A percentile compares a stretch with the other conserved stretches of the same genome.
Conservation (phyloP, 2,329 filamentous ascomycete species). For the Escovopsis sp. region DNA sequence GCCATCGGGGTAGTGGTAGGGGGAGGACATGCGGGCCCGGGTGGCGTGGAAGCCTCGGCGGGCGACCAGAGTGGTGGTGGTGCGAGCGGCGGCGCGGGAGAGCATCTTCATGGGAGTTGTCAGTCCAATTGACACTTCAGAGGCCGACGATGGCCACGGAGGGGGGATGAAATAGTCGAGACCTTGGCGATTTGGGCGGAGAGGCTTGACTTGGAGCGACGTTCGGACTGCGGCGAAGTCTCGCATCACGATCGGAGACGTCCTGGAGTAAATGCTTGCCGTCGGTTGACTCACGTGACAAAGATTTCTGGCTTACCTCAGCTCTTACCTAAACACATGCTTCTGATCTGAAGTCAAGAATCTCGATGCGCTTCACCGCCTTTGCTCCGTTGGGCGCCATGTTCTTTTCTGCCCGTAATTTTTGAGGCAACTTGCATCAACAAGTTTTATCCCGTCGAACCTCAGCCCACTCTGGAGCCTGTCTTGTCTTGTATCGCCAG, state of each 20-base stretch:
- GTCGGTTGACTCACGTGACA: slow-evolving; percentile 7
- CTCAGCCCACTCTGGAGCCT: too few relatives aligned
- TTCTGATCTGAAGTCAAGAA: not conserved
- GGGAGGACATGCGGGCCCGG: slow-evolving; percentile 68
- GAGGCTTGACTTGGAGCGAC: too few relatives aligned
- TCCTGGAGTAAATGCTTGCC: slow-evolving; percentile 14
- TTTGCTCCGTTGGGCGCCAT: slow-evolving; percentile 3
- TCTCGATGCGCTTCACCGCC: slow-evolving; percentile 13
- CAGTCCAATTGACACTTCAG: slow-evolving; percentile 21
- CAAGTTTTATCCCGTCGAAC: too few relatives aligned
- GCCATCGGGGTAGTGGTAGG: slow-evolving; percentile 97
- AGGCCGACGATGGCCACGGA: not conserved
- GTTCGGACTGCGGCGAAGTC: too few relatives aligned
- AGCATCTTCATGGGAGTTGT: slow-evolving; percentile 50
- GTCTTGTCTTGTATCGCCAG: not conserved
- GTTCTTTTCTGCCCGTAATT: slow-evolving; percentile 14
- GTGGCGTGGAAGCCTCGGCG: slow-evolving; percentile 92
- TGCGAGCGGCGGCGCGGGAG: slow-evolving; percentile 51
- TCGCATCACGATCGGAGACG: too few relatives aligned
- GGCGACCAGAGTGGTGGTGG: slow-evolving; percentile 54
- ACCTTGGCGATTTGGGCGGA: too few relatives aligned
- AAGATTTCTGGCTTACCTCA: too few relatives aligned
- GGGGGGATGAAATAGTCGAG: too few relatives aligned
- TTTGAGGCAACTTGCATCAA: not conserved
- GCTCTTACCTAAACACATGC: too few relatives aligned